Conservation (phyloP, 768 basidiomycete species). For the Scleroderma citrinum region DNA sequence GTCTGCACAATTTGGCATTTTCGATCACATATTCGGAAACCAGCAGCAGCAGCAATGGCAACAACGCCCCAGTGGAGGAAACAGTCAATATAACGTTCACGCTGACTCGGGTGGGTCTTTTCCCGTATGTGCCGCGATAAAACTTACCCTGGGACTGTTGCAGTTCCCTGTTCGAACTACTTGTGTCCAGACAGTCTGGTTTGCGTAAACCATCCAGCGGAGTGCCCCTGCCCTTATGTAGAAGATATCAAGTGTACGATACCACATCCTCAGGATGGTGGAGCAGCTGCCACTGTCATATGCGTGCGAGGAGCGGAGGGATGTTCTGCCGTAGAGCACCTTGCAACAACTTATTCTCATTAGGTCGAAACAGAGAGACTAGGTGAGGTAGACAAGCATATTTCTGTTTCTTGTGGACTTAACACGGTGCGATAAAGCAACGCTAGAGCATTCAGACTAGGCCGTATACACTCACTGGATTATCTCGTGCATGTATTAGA, state of each 20-base stretch:
- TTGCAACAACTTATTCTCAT: slow-evolving; percentile 22
- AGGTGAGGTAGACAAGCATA: not conserved
- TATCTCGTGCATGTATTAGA: too few species aligned
- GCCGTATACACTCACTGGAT: too few species aligned
- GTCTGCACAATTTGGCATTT: slow-evolving; percentile 72
- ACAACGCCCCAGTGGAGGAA: slow-evolving; percentile 32
- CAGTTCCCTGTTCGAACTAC: slow-evolving; percentile 73
- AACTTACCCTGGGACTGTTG: not conserved
- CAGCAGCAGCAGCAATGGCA: slow-evolving; percentile 55
- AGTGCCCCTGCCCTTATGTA: slow-evolving; percentile 73
- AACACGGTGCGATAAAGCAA: too few species aligned
- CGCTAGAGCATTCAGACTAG: too few species aligned
- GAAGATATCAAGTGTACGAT: slow-evolving; percentile 75
- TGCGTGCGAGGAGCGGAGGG: slow-evolving; percentile 64
- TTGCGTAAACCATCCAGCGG: slow-evolving; percentile 46
- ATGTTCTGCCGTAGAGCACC: slow-evolving; percentile 54
- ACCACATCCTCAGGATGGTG: slow-evolving; percentile 48
- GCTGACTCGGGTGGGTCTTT: slow-evolving; percentile 54
- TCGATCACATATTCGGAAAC: slow-evolving; percentile 67
- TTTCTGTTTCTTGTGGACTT: not conserved
- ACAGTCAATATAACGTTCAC: slow-evolving; percentile 61
- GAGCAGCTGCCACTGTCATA: slow-evolving; percentile 52
- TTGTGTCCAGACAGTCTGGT: slow-evolving; percentile 70
- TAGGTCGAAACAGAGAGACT: slow-evolving; percentile 3
- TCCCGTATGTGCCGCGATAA: not conserved